These are phyloP conservation scores for Sonneratia caseolaris DNA, from an alignment of 345 rosid genomes.

Conservation along the genomic window DNA sequence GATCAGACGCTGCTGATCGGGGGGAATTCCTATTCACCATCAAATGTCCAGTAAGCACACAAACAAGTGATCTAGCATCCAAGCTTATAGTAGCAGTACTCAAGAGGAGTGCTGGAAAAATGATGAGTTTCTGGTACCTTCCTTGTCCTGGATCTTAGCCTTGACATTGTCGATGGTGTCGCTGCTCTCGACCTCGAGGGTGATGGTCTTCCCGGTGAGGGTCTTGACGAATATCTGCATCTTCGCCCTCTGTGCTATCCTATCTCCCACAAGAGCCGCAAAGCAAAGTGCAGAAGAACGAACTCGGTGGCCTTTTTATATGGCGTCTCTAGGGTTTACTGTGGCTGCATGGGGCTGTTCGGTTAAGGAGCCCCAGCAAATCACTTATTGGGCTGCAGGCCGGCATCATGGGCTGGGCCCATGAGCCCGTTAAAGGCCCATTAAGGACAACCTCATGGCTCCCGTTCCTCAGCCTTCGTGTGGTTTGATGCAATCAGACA, in stretches of 20 bases:
- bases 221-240: constrained; percentile 97
- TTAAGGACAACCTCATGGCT: not conserved
- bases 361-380: not conserved
- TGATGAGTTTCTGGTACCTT: constrained; percentile 24
- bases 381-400: not conserved
- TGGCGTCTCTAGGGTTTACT: not conserved
- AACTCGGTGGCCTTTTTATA: not conserved
- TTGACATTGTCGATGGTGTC: constrained; percentile 88
- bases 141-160: constrained; percentile 90
- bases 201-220: constrained; percentile 86
- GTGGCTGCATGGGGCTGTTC: not conserved
- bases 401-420: not conserved
- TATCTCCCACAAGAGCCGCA: not conserved
- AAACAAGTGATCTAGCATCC: not conserved
- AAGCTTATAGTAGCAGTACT: not conserved
- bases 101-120: not conserved
- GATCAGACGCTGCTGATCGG: constrained; percentile 84
- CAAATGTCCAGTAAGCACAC: not conserved
- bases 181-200: constrained; percentile 90
- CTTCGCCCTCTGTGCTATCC: constrained; percentile 10
- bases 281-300: not conserved
- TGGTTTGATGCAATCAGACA: no score
- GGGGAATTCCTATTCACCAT: constrained; percentile 54
- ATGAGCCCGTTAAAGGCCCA: not conserved
- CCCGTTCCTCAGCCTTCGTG: not conserved